phyloP scores from a whole-genome alignment of 805 yeast genomes.

The Yarrowia bubula region DNA sequence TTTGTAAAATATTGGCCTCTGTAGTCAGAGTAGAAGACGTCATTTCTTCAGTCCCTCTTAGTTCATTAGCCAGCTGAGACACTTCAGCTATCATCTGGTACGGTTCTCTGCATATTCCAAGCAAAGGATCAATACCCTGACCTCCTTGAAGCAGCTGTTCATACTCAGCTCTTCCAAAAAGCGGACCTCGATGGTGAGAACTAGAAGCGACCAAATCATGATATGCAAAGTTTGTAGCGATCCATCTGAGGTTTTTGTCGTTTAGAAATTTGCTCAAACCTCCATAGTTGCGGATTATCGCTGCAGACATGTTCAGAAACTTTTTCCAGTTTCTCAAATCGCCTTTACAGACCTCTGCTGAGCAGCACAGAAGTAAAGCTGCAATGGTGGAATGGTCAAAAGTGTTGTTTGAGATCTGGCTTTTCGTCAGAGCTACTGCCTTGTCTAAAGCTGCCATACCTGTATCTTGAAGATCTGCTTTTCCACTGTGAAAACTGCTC shows the following conservation, averaged over 20 bases:
- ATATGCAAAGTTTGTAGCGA: conserved; percentile 74
- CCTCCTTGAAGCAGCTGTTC: conserved; percentile 46
- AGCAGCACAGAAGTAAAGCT: conserved; percentile 62
- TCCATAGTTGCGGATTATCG: conserved; percentile 58
- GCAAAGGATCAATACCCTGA: conserved; percentile 61
- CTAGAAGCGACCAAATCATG: conserved; percentile 73
- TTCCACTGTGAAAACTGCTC: conserved; percentile 45
- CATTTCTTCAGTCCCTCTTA: conserved; percentile 7
- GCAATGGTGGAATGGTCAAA: conserved; percentile 51
- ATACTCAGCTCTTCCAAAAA: conserved; percentile 62
- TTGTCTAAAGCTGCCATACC: conserved; percentile 34
- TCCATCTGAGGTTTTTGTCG: conserved; percentile 63
- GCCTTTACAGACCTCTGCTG: conserved; percentile 81
- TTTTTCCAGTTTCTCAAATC: conserved; percentile 75
- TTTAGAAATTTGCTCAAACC: conserved; percentile 54
- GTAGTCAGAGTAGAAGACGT: not conserved
- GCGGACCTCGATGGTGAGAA: conserved; percentile 58
- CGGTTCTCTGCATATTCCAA: conserved; percentile 70
- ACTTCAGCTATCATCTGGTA: conserved; percentile 67
- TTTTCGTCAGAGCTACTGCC: conserved; percentile 32
- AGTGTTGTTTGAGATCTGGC: conserved; percentile 28
- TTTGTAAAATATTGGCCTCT: conserved; percentile 25
- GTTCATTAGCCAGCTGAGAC: conserved; percentile 52
- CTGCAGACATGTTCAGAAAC: conserved; percentile 63
- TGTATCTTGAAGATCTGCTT: conserved; percentile 37